phyloP scores from a whole-genome alignment of 345 rosid species.

The Aegle marmelos region DNA sequence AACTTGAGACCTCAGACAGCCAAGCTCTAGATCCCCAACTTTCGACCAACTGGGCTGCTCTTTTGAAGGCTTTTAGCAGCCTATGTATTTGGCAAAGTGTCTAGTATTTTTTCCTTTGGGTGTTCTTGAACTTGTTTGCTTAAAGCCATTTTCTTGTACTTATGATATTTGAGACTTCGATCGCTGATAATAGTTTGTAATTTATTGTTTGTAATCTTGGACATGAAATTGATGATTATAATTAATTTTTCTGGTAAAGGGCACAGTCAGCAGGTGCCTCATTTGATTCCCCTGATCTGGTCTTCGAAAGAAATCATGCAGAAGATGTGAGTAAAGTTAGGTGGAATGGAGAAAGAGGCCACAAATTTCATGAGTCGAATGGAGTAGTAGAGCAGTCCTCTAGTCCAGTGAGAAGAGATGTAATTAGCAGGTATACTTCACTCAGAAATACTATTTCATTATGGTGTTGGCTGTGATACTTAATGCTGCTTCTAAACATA shows the following conservation, averaged over 20 bases:
- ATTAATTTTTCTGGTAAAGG: conserved; percentile 20
- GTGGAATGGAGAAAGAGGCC: conserved; percentile 30
- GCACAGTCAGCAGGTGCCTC: conserved; percentile 16
- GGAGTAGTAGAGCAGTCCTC: conserved; percentile 30
- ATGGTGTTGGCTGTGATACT: background rate
- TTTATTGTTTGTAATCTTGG: background rate
- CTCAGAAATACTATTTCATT: background rate
- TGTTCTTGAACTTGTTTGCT: background rate
- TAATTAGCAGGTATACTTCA: conserved; percentile 36
- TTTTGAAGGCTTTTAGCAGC: no score
- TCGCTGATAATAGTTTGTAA: background rate
- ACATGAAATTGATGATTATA: conserved; percentile 10
- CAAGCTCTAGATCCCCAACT: no score
- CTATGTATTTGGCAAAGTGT: background rate
- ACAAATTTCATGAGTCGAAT: conserved; percentile 33
- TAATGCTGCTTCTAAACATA: background rate
- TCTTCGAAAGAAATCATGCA: conserved; percentile 19
- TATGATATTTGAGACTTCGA: background rate
- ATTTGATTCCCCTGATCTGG: conserved; percentile 26
- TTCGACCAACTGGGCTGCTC: no score
- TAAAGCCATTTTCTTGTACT: background rate
- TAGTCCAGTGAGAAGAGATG: conserved; percentile 46
- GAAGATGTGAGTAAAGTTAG: conserved; percentile 25
- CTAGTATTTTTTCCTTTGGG: background rate
- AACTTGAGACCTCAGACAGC: no score